These are phyloP conservation scores for Argentina anserina DNA, from an alignment of 306 rosid species.

Conservation along the genomic window DNA sequence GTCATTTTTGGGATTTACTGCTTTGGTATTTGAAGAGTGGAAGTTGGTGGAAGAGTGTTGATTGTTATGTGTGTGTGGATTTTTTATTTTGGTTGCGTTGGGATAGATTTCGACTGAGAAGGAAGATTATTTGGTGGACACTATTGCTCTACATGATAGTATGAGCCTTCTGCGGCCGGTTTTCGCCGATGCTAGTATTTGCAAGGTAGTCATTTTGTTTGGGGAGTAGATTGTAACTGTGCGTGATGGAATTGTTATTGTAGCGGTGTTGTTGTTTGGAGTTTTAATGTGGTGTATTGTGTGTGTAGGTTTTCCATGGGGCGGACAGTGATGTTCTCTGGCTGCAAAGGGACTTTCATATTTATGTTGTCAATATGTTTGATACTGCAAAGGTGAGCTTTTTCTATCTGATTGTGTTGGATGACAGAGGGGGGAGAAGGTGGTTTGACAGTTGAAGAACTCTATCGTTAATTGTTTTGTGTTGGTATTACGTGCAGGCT, in stretches of 20 bases:
- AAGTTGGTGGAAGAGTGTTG: not conserved
- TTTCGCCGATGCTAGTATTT: constrained; percentile 69
- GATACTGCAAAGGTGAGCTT: constrained; percentile 82
- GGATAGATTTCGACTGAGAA: constrained; percentile 64
- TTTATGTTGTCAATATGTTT: constrained; percentile 78
- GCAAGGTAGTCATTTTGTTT: constrained; percentile 55
- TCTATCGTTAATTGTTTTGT: constrained; percentile 14
- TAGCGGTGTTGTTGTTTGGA: not conserved
- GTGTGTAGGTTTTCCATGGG: constrained; percentile 81
- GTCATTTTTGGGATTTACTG: constrained; percentile 81
- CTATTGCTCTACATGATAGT: constrained; percentile 76
- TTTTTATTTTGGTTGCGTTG: constrained; percentile 14
- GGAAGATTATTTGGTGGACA: constrained; percentile 87
- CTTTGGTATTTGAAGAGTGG: constrained; percentile 39
- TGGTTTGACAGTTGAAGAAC: constrained; percentile 15
- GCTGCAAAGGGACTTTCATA: constrained; percentile 94
- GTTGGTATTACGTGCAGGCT: constrained; percentile 56
- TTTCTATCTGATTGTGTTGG: constrained; percentile 3
- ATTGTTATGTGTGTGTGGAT: not conserved
- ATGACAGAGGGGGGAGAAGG: not conserved
- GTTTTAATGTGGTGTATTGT: constrained; percentile 29
- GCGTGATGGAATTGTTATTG: not conserved
- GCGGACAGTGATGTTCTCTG: constrained; percentile 89
- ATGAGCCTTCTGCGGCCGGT: constrained; percentile 65
- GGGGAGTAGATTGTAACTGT: not conserved